Conservation (phyloP, 169 alveolate species). For the Plasmodium chabaudi region DNA sequence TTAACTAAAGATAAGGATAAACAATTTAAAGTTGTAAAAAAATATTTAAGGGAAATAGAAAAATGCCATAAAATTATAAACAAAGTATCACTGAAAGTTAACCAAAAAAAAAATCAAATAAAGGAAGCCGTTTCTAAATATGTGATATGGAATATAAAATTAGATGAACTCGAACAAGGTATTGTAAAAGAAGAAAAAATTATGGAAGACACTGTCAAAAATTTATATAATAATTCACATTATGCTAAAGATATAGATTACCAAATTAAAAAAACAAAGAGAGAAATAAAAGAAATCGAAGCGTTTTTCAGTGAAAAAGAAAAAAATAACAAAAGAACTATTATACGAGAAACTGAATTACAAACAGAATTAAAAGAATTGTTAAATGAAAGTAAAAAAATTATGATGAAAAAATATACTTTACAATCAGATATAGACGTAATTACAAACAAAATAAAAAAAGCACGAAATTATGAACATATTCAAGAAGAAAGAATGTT, state of each 20-base stretch:
- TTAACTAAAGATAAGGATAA: constrained; percentile 61
- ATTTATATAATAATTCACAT: constrained; percentile 30
- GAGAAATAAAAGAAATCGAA: constrained; percentile 27
- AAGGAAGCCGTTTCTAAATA: constrained; percentile 39
- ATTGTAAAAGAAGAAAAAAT: constrained; percentile 40
- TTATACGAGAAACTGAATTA: neutral
- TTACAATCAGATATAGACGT: constrained; percentile 35
- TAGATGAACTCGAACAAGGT: constrained; percentile 28
- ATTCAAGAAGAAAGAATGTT: constrained; percentile 79
- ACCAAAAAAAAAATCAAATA: constrained; percentile 17
- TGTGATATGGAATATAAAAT: constrained; percentile 14
- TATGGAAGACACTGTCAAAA: constrained; percentile 52
- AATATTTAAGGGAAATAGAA: constrained; percentile 61
- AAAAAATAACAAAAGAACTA: neutral
- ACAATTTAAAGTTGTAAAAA: constrained; percentile 31
- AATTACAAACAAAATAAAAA: constrained; percentile 23
- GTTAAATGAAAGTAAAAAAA: constrained; percentile 19
- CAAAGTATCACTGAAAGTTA: constrained; percentile 22
- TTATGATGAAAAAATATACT: constrained; percentile 33
- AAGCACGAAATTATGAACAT: constrained; percentile 63
- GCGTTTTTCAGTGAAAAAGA: constrained; percentile 8
- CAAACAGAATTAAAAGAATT: constrained; percentile 19
- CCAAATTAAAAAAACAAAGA: constrained; percentile 22
- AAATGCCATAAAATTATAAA: constrained; percentile 71
- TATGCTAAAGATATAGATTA: constrained; percentile 43